Conservation (phyloP, 2,329 filamentous ascomycete species). For the Pestalotiopsis fici region DNA sequence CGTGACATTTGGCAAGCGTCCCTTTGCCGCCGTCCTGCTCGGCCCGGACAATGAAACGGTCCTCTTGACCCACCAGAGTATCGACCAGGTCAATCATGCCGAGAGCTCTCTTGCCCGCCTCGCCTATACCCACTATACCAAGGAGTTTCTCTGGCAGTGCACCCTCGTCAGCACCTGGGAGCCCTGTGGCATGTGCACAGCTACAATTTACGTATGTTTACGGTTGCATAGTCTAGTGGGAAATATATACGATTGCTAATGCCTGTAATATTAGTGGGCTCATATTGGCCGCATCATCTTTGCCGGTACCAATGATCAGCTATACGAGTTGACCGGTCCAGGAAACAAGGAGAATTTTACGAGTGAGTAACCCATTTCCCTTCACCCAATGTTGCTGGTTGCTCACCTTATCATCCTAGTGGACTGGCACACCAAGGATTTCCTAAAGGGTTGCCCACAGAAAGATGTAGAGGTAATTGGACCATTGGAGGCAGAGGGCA, state of each 20-base stretch:
- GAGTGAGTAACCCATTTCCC: constrained; percentile 1
- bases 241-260: not conserved
- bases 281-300: constrained; percentile 54
- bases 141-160: constrained; percentile 48
- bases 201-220: constrained; percentile 23
- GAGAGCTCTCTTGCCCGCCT: constrained; percentile 50
- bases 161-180: constrained; percentile 56
- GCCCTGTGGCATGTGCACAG: constrained; percentile 54
- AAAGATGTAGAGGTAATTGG: constrained; percentile 51
- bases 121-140: constrained; percentile 47
- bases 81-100: constrained; percentile 55
- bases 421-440: constrained; percentile 46
- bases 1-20: constrained; percentile 45
- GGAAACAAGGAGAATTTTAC: constrained; percentile 54
- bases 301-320: constrained; percentile 46
- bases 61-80: constrained; percentile 47
- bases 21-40: constrained; percentile 49
- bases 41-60: constrained; percentile 50
- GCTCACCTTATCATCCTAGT: constrained; percentile 23
- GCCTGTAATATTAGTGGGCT: constrained; percentile 37
- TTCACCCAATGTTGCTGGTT: not conserved
- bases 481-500: constrained; percentile 44
- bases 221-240: not conserved
- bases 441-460: constrained; percentile 46
- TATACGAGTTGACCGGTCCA: constrained; percentile 44